phyloP scores from a whole-genome alignment of 192 early-diverging fungal genomes.

The Rhizoclosmatium sp. region DNA sequence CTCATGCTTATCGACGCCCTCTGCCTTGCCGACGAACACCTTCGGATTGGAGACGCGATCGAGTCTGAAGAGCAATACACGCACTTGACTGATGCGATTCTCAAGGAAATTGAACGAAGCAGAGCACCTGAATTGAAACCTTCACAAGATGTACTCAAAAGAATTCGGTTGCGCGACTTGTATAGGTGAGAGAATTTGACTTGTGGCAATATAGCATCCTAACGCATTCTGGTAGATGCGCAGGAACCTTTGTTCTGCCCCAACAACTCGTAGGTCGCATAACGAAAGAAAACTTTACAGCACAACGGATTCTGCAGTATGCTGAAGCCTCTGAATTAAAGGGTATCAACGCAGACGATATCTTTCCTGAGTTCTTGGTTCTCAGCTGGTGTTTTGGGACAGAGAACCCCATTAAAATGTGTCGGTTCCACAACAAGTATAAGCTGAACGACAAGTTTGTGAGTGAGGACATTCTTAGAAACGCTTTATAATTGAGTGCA shows the following conservation, averaged over 20 bases:
- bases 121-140: conserved; percentile 57
- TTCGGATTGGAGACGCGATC: conserved; percentile 68
- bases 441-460: conserved; percentile 40
- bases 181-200: conserved; percentile 70
- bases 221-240: conserved; percentile 6
- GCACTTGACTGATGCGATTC: conserved; percentile 82
- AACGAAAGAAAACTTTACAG: conserved; percentile 62
- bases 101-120: conserved; percentile 62
- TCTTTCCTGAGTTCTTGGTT: conserved; percentile 74
- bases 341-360: conserved; percentile 70
- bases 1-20: conserved; percentile 91
- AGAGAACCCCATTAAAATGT: conserved; percentile 84
- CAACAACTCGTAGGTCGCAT: conserved; percentile 12
- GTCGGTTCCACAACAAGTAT: conserved; percentile 83
- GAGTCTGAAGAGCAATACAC: conserved; percentile 72
- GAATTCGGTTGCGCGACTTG: conserved; percentile 81
- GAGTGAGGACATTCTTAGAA: neutral
- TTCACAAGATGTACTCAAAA: conserved; percentile 73
- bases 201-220: neutral
- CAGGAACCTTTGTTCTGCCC: conserved; percentile 26
- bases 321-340: conserved; percentile 32
- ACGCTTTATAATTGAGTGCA: conserved; percentile 2
- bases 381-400: conserved; percentile 88
- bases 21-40: conserved; percentile 75
- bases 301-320: conserved; percentile 59